Conservation (phyloP, 2,329 filamentous ascomycete species). For the Niveomyces coronatus region DNA sequence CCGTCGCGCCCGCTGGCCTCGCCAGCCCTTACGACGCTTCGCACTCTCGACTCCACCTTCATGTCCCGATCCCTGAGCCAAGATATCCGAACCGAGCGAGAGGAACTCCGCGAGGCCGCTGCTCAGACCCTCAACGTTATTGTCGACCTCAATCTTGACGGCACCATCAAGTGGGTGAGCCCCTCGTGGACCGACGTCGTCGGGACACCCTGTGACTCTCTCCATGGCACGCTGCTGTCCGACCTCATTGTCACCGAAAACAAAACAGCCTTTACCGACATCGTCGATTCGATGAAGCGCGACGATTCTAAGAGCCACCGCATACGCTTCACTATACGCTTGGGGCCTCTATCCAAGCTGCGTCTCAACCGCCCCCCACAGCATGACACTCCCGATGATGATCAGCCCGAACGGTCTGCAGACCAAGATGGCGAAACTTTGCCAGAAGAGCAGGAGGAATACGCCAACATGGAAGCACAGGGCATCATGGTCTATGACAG, state of each 20-base stretch:
- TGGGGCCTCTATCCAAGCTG: constrained; percentile 60
- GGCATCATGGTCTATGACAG: constrained; percentile 97
- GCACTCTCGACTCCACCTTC: constrained; percentile 34
- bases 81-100: constrained; percentile 84
- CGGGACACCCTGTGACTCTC: constrained; percentile 61
- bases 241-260: constrained; percentile 72
- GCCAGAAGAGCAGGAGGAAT: constrained; percentile 17
- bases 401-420: constrained; percentile 29
- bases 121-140: constrained; percentile 96
- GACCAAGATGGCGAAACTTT: constrained; percentile 17
- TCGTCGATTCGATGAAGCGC: constrained; percentile 78
- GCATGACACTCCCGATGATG: constrained; percentile 27
- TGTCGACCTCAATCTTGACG: constrained; percentile 83
- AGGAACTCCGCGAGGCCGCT: constrained; percentile 88
- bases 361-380: constrained; percentile 33
- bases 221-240: constrained; percentile 67
- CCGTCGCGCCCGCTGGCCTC: constrained; percentile 33
- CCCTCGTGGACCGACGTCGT: constrained; percentile 93
- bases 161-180: constrained; percentile 89
- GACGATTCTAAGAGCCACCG: constrained; percentile 91
- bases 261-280: constrained; percentile 68
- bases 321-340: constrained; percentile 65
- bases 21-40: constrained; percentile 42
- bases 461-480: constrained; percentile 82
- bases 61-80: constrained; percentile 67